Percentiles rank a stretch among this genome's conserved stretches.
phyloP scores from a whole-genome alignment of 176 grass and related monocot genomes.

The Elymus sibiricus region DNA sequence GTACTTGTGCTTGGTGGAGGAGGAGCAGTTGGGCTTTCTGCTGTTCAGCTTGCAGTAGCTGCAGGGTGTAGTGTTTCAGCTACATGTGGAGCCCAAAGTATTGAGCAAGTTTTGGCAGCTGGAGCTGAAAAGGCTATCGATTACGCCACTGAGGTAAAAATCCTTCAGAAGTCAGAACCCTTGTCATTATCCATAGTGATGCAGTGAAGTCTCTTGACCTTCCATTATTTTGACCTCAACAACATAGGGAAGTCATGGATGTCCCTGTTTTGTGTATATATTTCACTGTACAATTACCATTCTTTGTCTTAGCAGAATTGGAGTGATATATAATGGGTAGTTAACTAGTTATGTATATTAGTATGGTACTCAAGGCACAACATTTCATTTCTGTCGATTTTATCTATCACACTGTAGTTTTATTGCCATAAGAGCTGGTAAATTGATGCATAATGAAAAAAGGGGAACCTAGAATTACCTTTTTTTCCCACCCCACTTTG shows the following conservation, averaged over 20 bases:
- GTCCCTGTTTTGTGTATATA: neutral
- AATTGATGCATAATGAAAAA: conserved; percentile 23
- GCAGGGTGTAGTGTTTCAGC: conserved; percentile 70
- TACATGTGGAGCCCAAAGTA: conserved; percentile 81
- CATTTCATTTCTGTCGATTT: neutral
- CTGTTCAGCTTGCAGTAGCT: conserved; percentile 79
- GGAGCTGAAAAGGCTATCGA: conserved; percentile 96
- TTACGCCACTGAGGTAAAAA: conserved; percentile 74
- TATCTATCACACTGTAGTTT: neutral
- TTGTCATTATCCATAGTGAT: neutral
- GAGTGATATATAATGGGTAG: neutral
- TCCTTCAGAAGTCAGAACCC: conserved; percentile 7
- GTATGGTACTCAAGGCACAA: neutral
- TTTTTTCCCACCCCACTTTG: neutral
- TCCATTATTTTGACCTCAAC: conserved; percentile 9
- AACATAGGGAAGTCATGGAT: neutral
- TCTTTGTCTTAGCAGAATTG: conserved; percentile 13
- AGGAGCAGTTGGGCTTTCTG: conserved; percentile 84
- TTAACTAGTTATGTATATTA: neutral
- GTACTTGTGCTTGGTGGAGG: conserved; percentile 92
- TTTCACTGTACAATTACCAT: neutral
- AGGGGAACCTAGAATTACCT: neutral
- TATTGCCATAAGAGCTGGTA: neutral
- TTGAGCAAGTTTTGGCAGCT: conserved; percentile 56
- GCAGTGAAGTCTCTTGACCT: neutral